phyloP scores from a whole-genome alignment of 441 rosid genomes.

The Populus hybrid region DNA sequence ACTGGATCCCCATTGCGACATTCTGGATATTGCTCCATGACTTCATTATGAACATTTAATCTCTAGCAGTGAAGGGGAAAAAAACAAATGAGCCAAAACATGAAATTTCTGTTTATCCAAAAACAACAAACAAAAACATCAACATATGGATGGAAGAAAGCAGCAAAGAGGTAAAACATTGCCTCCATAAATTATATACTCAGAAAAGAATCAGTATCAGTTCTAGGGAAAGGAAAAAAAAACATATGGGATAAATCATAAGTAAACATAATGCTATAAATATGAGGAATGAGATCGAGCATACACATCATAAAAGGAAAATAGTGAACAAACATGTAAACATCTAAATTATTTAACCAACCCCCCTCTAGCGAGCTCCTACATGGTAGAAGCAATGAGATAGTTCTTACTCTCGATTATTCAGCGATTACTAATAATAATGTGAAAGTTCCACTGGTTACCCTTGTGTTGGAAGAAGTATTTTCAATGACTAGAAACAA shows the following conservation, averaged over 20 bases:
- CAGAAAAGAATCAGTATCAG: background rate
- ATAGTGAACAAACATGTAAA: background rate
- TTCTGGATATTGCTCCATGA: constrained; percentile 13
- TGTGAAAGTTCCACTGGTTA: background rate
- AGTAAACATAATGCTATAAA: background rate
- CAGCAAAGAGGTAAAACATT: background rate
- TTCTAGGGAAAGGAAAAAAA: no score
- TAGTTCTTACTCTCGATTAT: background rate
- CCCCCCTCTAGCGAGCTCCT: background rate
- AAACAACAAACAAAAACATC: background rate
- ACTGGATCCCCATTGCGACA: constrained; percentile 34
- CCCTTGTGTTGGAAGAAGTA: no score
- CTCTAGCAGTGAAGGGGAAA: background rate
- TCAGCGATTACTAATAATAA: background rate
- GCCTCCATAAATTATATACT: background rate
- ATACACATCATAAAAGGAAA: background rate
- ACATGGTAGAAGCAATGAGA: background rate
- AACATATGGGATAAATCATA: no score
- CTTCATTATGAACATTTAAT: background rate
- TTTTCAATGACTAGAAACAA: background rate
- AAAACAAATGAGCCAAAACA: background rate
- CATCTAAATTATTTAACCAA: background rate
- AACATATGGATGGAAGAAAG: background rate
- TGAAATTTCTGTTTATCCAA: background rate
- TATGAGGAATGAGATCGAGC: no score